Base-by-base conservation (phyloP, 1,284 basidiomycete species). In the Austroboletus novae-zelandiae region DNA sequence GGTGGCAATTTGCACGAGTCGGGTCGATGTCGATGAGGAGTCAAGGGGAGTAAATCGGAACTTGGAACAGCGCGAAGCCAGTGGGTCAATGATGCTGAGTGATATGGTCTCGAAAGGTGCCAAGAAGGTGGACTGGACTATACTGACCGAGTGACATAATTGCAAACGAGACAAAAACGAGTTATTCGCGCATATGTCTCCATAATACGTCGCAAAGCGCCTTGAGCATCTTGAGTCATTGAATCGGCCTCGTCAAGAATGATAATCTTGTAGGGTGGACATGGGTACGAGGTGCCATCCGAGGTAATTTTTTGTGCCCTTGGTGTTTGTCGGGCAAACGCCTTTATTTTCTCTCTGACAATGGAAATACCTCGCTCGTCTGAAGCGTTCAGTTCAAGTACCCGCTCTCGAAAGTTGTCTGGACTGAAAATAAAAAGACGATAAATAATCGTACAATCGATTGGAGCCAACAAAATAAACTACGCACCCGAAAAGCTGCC, bases 151-250 rank as follows among this genome's bases (percentile, higher is more conserved):
- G 97, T 99, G 27, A 99, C 97, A 70, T 99, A 99, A 76, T 99
- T 99, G 77, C 97, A 99, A 6, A 99, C 93, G 18, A 99, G 78
- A 72, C 97, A 99, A 74, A 99, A 99, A 5, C 97, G 81, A 32
- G 97, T 99, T 66, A 98, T 99, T 45, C 89, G 82, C 8, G 93
- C 94, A 65, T 99, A 95, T 34, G 87, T 95, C 73, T 99, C 97
- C 97, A 99, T 99, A 65, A 99, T 99, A 20, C 97, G 83, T 44
- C 96, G 81, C 40, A 99, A 74, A 0, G 96, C 96, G 43, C 89
- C 94, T 71, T 99, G 96, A 2, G 96, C 96, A 67, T 99, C 96
- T 71, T 99, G 97, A 8, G 96, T 99, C 96, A 99, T 99, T 13
- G 93, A 96, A 68, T 99, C 97, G 35, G 97, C 97, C 73, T 99